Evolutionary conservation across 2,329 filamentous ascomycete genomes (phyloP).

Genomic region (Fusarium nelsonii): DNA sequence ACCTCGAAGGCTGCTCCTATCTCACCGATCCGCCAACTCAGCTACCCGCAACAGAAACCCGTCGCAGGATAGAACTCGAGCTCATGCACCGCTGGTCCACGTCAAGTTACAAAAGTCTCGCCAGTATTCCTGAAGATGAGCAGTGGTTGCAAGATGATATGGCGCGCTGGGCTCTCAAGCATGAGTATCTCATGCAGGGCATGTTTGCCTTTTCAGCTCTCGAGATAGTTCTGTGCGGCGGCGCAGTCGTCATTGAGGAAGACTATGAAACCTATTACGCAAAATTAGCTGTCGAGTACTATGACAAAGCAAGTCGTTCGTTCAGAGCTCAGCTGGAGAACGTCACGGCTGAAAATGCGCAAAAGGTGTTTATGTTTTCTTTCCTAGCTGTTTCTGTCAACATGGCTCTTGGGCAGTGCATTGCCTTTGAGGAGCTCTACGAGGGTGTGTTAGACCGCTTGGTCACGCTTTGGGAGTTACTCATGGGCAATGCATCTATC

Average conservation of each 20-base stretch:
- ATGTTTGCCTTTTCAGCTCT: slow-evolving; percentile 47
- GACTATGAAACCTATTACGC: slow-evolving; percentile 39
- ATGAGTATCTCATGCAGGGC: slow-evolving; percentile 56
- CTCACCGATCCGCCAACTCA: slow-evolving; percentile 22
- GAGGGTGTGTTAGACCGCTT: slow-evolving; percentile 37
- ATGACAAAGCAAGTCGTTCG: slow-evolving; percentile 41
- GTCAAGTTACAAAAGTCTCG: slow-evolving; percentile 56
- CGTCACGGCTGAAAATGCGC: slow-evolving; percentile 38
- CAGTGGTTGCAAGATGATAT: slow-evolving; percentile 53
- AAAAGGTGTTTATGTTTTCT: slow-evolving; percentile 44
- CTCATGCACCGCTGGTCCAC: slow-evolving; percentile 66
- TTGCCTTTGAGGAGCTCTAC: slow-evolving; percentile 20
- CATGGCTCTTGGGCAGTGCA: slow-evolving; percentile 45
- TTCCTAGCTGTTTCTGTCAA: slow-evolving; percentile 43
- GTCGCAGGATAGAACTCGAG: slow-evolving; percentile 58
- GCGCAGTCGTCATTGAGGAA: slow-evolving; percentile 20
- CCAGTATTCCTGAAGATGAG: slow-evolving; percentile 54
- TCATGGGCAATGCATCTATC: slow-evolving; percentile 39
- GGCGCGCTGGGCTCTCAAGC: slow-evolving; percentile 53
- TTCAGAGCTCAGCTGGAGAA: slow-evolving; percentile 41
- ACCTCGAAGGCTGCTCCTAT: slow-evolving; percentile 42
- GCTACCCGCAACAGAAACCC: slow-evolving; percentile 31
- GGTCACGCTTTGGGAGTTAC: slow-evolving; percentile 36
- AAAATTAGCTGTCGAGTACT: slow-evolving; percentile 44
- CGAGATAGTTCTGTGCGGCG: slow-evolving; percentile 42